Base-by-base conservation (phyloP, 495 filamentous ascomycete species). In the Penicillium flavigenum region DNA sequence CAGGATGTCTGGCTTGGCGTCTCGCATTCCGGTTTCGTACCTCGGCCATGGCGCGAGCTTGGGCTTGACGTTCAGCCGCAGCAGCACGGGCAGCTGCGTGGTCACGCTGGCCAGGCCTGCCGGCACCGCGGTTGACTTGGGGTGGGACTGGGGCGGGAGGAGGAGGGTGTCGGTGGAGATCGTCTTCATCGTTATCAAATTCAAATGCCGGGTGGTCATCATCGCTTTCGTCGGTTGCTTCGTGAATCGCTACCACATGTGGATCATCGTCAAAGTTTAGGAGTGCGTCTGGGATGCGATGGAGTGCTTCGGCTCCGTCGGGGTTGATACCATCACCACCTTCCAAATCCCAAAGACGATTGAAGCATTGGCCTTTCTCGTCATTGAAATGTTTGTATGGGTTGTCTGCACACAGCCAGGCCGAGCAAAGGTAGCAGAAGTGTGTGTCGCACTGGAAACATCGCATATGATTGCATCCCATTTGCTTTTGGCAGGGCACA, bases 391-490 rank as follows among this genome's bases (percentile, higher is more conserved):
- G 94, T 46, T 76, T 70, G 61, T 97, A 98, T 10, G 94, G 93
- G 59, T 97, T 92, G 17, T 70, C 76, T 3, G 86, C 81, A 19
- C 83, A 75, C n/a, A 98, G 79, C 88, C 91, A 98, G 12, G 84
- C 79, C 0, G 88, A 88, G 69, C 94, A 98, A 6, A 98, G 86
- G 65, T 98, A 98, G 72, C 94, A 98, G 65, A 97, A 98, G 70
- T 98, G 94, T 2, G 90, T 86, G 43, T 84, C 77, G 75, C 94
- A 98, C 54, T 88, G 86, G 71, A 88, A 91, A 69, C 94, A 98
- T 16, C 85, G 87, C 94, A 98, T 98, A 67, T 98, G 94, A 70
- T 98, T 98, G 83, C 94, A 98, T 32, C 94, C 94, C 63, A 90
- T 85, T 12, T 86, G 88, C 74, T 98, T 98, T 63, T 97, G 89